Evolutionary conservation across 495 filamentous ascomycete genomes (phyloP).

Genomic region (Aspergillus diversus): DNA sequence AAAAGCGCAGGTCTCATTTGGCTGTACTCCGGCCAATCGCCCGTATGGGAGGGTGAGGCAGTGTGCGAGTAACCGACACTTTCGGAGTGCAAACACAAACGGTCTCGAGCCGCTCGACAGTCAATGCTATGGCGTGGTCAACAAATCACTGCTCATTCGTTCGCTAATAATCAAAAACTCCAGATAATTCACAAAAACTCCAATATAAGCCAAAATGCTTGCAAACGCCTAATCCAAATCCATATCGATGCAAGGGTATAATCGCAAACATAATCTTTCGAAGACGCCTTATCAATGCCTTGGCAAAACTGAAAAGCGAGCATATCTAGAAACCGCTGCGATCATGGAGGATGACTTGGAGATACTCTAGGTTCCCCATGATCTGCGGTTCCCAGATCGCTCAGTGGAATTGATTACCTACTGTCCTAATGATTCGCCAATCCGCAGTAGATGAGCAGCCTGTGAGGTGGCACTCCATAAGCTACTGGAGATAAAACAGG

Average conservation of each 20-base stretch:
- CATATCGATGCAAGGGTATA: constrained; percentile 21
- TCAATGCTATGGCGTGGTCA: constrained; percentile 13
- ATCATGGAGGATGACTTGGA: background rate
- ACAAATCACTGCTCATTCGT: constrained; percentile 9
- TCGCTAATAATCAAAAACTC: constrained; percentile 14
- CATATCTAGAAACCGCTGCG: background rate
- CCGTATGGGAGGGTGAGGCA: constrained; percentile 8
- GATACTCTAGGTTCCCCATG: background rate
- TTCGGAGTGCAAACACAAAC: constrained; percentile 17
- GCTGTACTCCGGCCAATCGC: constrained; percentile 8
- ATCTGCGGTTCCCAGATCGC: background rate
- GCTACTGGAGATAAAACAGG: background rate
- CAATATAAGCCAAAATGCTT: constrained; percentile 21
- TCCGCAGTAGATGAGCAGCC: background rate
- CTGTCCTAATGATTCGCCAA: background rate
- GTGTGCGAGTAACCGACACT: background rate
- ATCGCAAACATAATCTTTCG: constrained; percentile 6
- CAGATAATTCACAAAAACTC: constrained; percentile 5
- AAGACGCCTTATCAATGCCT: constrained; percentile 11
- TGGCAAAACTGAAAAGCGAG: constrained; percentile 4
- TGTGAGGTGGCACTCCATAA: background rate
- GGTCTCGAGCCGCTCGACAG: constrained; percentile 14
- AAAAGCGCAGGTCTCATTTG: constrained; percentile 9
- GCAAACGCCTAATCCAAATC: constrained; percentile 15
- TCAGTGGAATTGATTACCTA: background rate